Conservation (phyloP, 2,329 filamentous ascomycete species). For the Calonectria montana region DNA sequence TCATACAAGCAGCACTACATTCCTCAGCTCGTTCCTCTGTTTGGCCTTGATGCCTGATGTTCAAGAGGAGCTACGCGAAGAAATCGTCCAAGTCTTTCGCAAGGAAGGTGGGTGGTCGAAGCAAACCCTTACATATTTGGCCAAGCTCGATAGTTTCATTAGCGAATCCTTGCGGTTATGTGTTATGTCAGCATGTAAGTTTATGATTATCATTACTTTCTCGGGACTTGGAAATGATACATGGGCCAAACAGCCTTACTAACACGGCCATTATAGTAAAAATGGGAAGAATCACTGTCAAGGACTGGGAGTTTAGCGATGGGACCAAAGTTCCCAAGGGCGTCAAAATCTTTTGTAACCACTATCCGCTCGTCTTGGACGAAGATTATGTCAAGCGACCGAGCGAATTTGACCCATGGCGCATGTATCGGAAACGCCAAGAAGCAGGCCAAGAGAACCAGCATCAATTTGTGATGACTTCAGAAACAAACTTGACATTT, state of each 20-base stretch:
- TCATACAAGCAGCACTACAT: neutral
- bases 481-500: conserved; percentile 9
- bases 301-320: neutral
- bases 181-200: neutral
- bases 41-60: neutral
- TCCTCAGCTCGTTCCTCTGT: neutral
- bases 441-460: conserved; percentile 10
- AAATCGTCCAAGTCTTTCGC: neutral
- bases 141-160: neutral
- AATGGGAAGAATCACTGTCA: neutral
- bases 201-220: neutral
- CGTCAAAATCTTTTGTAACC: neutral
- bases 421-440: conserved; percentile 7
- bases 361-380: neutral
- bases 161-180: neutral
- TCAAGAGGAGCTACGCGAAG: neutral
- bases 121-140: neutral
- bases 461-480: conserved; percentile 11
- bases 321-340: neutral
- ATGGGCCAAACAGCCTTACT: neutral
- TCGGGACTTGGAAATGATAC: too few relatives aligned
- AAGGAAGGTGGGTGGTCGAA: neutral
- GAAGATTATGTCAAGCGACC: neutral
- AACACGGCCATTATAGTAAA: neutral
- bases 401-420: conserved; percentile 2